Base-by-base conservation (phyloP, 2,329 filamentous ascomycete genomes). In the Fusarium zealandicum region DNA sequence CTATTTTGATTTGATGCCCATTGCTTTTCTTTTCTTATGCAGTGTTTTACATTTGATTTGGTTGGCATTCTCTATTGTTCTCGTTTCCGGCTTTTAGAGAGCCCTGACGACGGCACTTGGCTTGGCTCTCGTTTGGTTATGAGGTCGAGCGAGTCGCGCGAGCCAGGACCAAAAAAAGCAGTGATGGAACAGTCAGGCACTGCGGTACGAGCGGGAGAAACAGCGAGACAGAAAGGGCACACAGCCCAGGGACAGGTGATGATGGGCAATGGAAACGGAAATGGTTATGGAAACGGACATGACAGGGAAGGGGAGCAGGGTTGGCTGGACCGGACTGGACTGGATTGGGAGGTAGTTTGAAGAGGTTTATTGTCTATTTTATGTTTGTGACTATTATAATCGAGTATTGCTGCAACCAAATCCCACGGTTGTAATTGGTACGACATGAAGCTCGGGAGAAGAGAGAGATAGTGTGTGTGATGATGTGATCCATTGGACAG, bases 1-100 rank as follows among this genome's bases (percentile, higher is more conserved):
- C 54, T 57, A 51, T 63, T 59, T 69, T 67, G 45, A 43, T 22
- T 55, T 63, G 46, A 59, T 50, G 61, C 30, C 45, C 40, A 58
- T 64, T 41, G 20, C 20, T 22, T 22, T 22, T 22, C 36, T 61
- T 43, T 59, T 59, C 38, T 55, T 55, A 57, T 5, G 7, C 20
- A 27, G 43, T 54, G 56, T 52, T 39, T 55, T 54, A 49, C 36
- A 59, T 53, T 59, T 46, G 59, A 52, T 48, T 51, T 50, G 22
- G 51, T 51, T 47, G 18, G 20, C n/a, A 22, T 22, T 22, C 20
- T 22, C 20, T 22, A 7, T 22, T 22, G 20, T 7, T 22, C 20
- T 22, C 22, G 36, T 43, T 39, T 37, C 27, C 18, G 47, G 42
- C 39, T 51, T 52, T 35, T 35, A 58, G 48, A 45, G 39, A 36